These are phyloP conservation scores for Penicillium sp. DNA, from an alignment of 2,329 filamentous ascomycete genomes.

Conservation along the genomic window DNA sequence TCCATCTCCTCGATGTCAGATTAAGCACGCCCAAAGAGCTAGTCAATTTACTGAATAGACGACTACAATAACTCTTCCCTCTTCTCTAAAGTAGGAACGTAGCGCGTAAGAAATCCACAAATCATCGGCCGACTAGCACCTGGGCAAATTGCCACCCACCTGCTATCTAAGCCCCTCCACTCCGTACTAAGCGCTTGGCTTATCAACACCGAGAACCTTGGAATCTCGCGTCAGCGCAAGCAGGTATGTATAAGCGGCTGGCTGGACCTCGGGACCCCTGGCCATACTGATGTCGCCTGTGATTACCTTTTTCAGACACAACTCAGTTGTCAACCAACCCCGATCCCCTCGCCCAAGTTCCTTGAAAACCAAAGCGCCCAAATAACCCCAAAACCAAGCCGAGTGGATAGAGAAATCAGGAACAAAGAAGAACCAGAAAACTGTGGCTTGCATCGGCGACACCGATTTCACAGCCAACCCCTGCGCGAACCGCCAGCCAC, in stretches of 20 bases:
- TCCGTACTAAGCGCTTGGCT: too few species aligned
- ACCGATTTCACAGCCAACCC: not conserved
- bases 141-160: not conserved
- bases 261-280: not conserved
- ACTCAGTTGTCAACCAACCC: not conserved
- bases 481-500: not conserved
- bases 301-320: not conserved
- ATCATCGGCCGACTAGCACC: too few species aligned
- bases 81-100: not conserved
- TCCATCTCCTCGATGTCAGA: not conserved
- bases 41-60: constrained; percentile 23
- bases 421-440: not conserved
- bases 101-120: too few species aligned
- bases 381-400: too few species aligned
- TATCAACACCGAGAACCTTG: not conserved
- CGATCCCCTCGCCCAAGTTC: not conserved
- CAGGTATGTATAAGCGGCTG: not conserved
- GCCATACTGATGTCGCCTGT: not conserved
- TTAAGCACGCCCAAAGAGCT: constrained; percentile 4
- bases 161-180: too few species aligned
- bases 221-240: not conserved
- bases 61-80: not conserved
- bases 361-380: too few species aligned
- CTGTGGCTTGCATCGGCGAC: not conserved
- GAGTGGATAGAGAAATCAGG: too few species aligned